Evolutionary conservation across 1,284 basidiomycete species (phyloP), one percentile per base, ranked within the genome.

Genomic region (Exobasidium rhododendri): DNA sequence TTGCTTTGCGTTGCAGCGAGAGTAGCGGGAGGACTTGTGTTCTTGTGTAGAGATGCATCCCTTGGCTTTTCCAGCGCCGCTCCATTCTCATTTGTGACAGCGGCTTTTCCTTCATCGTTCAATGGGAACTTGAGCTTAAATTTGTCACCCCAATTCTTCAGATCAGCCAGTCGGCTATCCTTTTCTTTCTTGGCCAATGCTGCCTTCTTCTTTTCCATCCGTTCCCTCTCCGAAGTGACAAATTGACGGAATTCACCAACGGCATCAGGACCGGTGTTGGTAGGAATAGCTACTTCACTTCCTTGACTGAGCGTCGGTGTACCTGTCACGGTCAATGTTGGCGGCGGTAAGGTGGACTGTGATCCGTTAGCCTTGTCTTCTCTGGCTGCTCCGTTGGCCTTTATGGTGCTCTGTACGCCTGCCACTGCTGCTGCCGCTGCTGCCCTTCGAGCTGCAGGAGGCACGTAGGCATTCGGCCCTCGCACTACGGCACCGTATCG

Each of bases 51-150:
- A 53, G 59, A 67, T 4, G 72, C 70, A 54, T 74, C 70, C 22
- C 72, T 62, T 20, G 72, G 72, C 65, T 71, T 78, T 61, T 70
- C 70, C 32, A 13, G n/a, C 24, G 52, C 31, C 14, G 3, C 35
- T 20, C n/a, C 24, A 24, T 5, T 13, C 2, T 26, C 20, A 24
- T 20, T 13, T 50, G 22, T n/a, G 14, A 26, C 14, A 4, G 40
- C 92, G 3, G 89, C 85, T n/a, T 96, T 88, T 58, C 97, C 85
- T 80, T 97, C 94, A 51, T 91, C 89, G 11, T 92, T 94, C 68
- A 97, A 91, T 6, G 92, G 91, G 77, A 92, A 89, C 77, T 93
- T 94, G 58, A 96, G 86, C 90, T 94, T 96, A 87, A 98, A 98
- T 68, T 82, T 89, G 79, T 90, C 85, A 70, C 91, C 91, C 83